Conservation (phyloP, 495 filamentous ascomycete species). For the Melanomma pulvis-pyrius region DNA sequence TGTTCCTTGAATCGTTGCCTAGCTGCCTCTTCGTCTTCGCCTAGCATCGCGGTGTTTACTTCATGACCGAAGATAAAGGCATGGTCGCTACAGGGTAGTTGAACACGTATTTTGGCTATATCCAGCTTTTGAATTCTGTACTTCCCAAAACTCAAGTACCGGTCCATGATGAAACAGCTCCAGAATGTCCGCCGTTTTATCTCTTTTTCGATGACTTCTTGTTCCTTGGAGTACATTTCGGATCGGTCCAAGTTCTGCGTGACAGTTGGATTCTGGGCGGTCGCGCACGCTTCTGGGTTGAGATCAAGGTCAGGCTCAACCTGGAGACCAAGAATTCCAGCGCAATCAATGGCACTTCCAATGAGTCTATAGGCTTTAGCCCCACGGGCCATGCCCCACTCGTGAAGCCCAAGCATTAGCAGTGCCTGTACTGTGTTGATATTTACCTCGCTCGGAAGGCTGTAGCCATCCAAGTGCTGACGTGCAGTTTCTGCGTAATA, state of each 20-base stretch:
- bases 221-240: constrained; percentile 36
- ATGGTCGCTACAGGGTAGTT: constrained; percentile 67
- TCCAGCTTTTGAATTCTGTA: constrained; percentile 70
- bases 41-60: constrained; percentile 49
- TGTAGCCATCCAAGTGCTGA: constrained; percentile 55
- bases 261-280: constrained; percentile 36
- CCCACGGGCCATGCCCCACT: constrained; percentile 80
- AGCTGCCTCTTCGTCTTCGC: constrained; percentile 36
- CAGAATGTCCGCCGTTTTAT: constrained; percentile 81
- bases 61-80: constrained; percentile 70
- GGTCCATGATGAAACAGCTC: constrained; percentile 82
- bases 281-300: constrained; percentile 47
- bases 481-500: constrained; percentile 76
- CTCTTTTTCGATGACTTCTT: constrained; percentile 71
- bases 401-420: constrained; percentile 81
- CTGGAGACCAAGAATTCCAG: constrained; percentile 70
- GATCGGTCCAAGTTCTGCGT: background rate
- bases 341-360: constrained; percentile 73
- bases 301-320: constrained; percentile 63
- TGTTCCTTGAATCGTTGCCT: constrained; percentile 34
- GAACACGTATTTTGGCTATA: constrained; percentile 67
- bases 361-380: constrained; percentile 77
- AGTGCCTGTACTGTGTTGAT: constrained; percentile 75
- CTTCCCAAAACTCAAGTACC: constrained; percentile 75
- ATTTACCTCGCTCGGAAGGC: constrained; percentile 58